These are phyloP conservation scores for Solanum peruvianum DNA, from an alignment of 257 asterid species.

Conservation along the genomic window DNA sequence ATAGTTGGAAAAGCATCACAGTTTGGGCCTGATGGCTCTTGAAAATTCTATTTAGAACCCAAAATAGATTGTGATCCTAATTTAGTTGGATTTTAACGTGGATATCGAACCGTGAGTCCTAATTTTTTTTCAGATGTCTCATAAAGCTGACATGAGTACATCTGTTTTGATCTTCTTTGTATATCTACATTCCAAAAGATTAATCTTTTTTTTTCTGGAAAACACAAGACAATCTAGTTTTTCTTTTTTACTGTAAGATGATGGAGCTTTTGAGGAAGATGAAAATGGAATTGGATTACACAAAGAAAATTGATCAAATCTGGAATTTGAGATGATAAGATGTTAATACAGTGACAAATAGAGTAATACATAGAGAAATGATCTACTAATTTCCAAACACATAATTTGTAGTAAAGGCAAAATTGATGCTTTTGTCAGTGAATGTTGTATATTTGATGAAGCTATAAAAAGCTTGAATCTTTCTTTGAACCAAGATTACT, in stretches of 20 bases:
- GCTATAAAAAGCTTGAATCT: slow-evolving; percentile 6
- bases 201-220: neutral
- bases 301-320: neutral
- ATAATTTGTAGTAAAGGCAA: neutral
- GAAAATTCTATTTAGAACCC: no score
- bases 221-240: neutral
- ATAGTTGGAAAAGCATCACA: neutral
- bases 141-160: neutral
- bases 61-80: neutral
- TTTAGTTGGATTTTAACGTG: neutral
- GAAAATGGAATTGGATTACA: neutral
- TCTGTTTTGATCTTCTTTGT: neutral
- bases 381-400: slow-evolving; percentile 1
- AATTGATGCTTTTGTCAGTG: neutral
- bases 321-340: neutral
- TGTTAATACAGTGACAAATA: neutral
- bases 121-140: neutral
- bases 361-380: slow-evolving; percentile 26
- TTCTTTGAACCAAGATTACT: slow-evolving; percentile 1
- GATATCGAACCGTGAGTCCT: no score
- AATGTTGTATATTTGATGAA: neutral
- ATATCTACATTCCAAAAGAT: neutral
- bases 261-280: neutral
- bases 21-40: neutral
- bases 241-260: neutral